Conservation (phyloP, 2,329 filamentous ascomycete genomes). For the Kalmusia sp. region DNA sequence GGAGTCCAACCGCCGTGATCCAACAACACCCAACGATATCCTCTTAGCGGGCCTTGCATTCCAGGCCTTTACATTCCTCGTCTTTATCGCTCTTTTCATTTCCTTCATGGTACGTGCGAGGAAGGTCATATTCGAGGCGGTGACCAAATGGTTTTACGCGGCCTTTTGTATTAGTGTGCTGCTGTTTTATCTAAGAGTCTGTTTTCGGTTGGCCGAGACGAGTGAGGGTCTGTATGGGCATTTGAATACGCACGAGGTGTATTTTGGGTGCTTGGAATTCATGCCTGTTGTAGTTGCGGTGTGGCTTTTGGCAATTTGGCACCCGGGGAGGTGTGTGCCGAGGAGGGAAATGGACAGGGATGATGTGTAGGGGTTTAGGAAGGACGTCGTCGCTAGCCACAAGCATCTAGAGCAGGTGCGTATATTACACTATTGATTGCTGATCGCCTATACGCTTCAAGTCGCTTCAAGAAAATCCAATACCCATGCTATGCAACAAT, state of each 20-base stretch:
- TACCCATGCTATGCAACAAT: no score
- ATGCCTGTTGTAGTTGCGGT: constrained; percentile 61
- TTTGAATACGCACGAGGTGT: constrained; percentile 59
- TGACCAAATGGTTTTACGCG: constrained; percentile 50
- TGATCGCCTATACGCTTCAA: no score
- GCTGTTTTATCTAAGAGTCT: constrained; percentile 61
- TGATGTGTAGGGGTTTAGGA: no score
- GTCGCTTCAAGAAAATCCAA: no score
- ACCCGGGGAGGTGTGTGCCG: constrained; percentile 51
- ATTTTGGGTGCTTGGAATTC: constrained; percentile 63
- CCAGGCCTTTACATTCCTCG: constrained; percentile 60
- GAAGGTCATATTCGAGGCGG: constrained; percentile 30
- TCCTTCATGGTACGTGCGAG: constrained; percentile 52
- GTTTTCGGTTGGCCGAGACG: constrained; percentile 63
- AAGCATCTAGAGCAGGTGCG: no score
- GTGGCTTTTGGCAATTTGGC: constrained; percentile 53
- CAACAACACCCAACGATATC: constrained; percentile 62
- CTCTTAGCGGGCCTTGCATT: constrained; percentile 62
- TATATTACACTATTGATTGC: no score
- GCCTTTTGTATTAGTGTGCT: constrained; percentile 55
- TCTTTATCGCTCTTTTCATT: constrained; percentile 55
- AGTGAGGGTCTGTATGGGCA: constrained; percentile 56
- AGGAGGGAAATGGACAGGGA: neutral
- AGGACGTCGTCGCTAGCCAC: no score
- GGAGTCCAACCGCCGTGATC: constrained; percentile 58